Evolutionary conservation across 2,329 filamentous ascomycete genomes (phyloP), one percentile per base, ranked within the genome.

Genomic region (Cordyceps militaris): DNA sequence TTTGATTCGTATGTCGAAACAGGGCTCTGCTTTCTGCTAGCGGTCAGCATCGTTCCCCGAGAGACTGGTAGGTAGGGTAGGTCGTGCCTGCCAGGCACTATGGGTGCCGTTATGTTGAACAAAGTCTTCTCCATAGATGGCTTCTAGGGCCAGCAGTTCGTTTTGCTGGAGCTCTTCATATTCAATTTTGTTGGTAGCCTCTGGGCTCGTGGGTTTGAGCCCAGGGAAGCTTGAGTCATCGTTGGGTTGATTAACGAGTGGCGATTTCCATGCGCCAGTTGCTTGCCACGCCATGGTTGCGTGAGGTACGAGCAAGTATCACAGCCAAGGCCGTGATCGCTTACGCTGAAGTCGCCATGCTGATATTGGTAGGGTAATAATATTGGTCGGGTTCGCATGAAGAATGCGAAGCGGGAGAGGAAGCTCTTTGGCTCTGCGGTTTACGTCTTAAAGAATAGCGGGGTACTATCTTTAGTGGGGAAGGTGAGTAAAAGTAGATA

Each of bases 111-210:
- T 83, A 65, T 91, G 82, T 69, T 87, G 84, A 64, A 87, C 79
- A 67, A 91, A 97, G 68, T 97, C 92, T 60, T 96, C 90, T 63
- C 86, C 87, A 68, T 94, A 97, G 51, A 97, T 95, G 43, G 93
- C 89, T 66, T 88, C 81, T 59, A 97, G 79, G 46, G 86, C 93
- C 69, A 94, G 83, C 58, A 96, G 79, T 74, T 97, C 94, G 69
- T 96, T 89, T 66, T 88, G 80, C 74, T 97, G 94, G 34, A 89
- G 84, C 73, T 95, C 88, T 63, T 86, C 83, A 74, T 97, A 96
- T 67, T 91, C 76, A 16, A 80, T 80, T 64, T 76, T 81, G 52
- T 73, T 67, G 44, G 69, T 67, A 49, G 73, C 65, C 59, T 76
- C 70, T 60, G 74, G 69, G 64, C 73, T 73, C 59, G 70, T 66